Percentiles rank a stretch among this genome's conserved stretches.
These are phyloP conservation scores for Gardenia jasminoides DNA, from an alignment of 257 asterid genomes.

Conservation along the genomic window DNA sequence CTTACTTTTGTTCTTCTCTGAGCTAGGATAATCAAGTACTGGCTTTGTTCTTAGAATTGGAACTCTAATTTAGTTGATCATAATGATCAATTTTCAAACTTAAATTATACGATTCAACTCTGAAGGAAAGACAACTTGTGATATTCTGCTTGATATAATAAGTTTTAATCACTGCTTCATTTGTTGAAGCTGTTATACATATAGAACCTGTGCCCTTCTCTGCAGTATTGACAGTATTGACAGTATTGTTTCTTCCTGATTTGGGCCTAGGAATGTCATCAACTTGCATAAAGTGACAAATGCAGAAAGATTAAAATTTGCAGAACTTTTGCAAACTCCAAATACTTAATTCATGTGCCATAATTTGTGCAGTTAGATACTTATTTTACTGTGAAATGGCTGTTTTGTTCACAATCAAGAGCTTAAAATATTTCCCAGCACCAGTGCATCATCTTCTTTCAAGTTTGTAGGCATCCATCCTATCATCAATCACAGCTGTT, in stretches of 20 bases:
- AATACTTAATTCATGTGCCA: not conserved
- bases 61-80: not conserved
- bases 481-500: not conserved
- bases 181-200: not conserved
- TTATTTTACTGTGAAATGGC: not conserved
- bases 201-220: not conserved
- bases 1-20: not conserved
- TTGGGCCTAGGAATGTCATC: not conserved
- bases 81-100: not conserved
- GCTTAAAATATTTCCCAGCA: not conserved
- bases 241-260: too few relatives aligned
- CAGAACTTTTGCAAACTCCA: too few relatives aligned
- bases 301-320: too few relatives aligned
- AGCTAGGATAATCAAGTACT: not conserved
- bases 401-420: not conserved
- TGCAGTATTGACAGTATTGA: too few relatives aligned
- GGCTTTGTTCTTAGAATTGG: not conserved
- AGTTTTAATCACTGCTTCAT: not conserved
- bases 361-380: not conserved
- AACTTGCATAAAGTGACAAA: not conserved
- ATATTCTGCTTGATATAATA: not conserved
- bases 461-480: not conserved
- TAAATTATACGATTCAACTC: not conserved
- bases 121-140: not conserved
- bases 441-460: not conserved